Conservation (phyloP, 768 basidiomycete species). For the Mrakia hoshinonis region DNA sequence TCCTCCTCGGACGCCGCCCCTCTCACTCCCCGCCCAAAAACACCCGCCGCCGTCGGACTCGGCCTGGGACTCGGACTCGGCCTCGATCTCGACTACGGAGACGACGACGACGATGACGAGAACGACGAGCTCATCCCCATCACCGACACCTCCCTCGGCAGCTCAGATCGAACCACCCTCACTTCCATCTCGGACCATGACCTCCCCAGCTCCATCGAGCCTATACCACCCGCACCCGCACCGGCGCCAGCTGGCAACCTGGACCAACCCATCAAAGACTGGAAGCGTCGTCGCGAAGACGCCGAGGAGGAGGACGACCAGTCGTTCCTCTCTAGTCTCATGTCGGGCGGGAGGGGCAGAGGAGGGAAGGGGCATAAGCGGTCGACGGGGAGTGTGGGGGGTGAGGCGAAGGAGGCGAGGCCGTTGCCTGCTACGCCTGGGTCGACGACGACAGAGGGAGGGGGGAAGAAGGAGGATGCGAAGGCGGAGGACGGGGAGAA, state of each 20-base stretch:
- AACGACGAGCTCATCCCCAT: conserved; percentile 43
- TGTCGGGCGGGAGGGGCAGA: background rate
- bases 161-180: background rate
- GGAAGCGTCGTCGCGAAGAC: conserved; percentile 57
- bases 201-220: background rate
- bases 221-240: conserved; percentile 35
- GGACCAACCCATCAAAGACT: conserved; percentile 50
- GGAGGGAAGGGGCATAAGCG: conserved; percentile 15
- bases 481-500: background rate
- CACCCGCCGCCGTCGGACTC: background rate
- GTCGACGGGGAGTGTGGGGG: background rate
- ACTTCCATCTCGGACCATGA: too few relatives aligned
- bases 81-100: conserved; percentile 21
- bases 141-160: background rate
- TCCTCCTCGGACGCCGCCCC: background rate
- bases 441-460: background rate
- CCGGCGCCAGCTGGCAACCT: conserved; percentile 40
- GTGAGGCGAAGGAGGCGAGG: conserved; percentile 1
- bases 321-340: conserved; percentile 27
- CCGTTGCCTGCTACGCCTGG: conserved; percentile 5
- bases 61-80: background rate
- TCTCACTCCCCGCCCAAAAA: background rate
- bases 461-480: background rate
- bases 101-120: conserved; percentile 30
- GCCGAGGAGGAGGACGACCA: conserved; percentile 65